phyloP scores from a whole-genome alignment of 2,329 filamentous ascomycete species.

The Fusarium goolgardi region DNA sequence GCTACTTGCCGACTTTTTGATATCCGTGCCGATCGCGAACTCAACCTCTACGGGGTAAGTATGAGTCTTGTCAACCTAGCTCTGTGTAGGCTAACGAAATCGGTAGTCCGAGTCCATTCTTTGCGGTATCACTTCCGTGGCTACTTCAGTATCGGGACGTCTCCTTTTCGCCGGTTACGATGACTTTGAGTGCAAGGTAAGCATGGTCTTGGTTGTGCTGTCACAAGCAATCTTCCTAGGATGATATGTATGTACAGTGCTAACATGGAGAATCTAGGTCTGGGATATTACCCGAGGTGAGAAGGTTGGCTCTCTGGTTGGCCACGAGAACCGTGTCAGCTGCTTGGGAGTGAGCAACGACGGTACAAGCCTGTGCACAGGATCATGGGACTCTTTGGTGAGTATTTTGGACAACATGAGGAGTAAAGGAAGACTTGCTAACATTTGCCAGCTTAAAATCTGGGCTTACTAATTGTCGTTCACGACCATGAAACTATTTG shows the following conservation, averaged over 20 bases:
- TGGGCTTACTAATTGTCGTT: conserved; percentile 76
- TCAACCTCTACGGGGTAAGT: conserved; percentile 76
- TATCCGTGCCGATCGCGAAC: conserved; percentile 89
- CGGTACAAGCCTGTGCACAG: conserved; percentile 98
- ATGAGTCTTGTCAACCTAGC: conserved; percentile 19
- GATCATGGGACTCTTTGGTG: conserved; percentile 99
- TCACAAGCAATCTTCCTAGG: background rate
- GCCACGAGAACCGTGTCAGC: conserved; percentile 98
- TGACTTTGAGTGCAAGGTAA: conserved; percentile 99
- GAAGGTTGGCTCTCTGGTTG: conserved; percentile 95
- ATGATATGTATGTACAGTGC: background rate
- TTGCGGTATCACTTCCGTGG: conserved; percentile 97
- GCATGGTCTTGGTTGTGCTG: conserved; percentile 42
- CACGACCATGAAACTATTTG: conserved; percentile 44
- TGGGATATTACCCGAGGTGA: conserved; percentile 98
- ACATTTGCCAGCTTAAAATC: conserved; percentile 77
- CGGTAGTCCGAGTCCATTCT: conserved; percentile 92
- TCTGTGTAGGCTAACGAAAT: conserved; percentile 32
- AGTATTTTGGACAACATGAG: conserved; percentile 54
- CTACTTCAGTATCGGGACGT: conserved; percentile 95
- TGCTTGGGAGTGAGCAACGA: conserved; percentile 99
- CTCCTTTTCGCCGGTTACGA: conserved; percentile 97
- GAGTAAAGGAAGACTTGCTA: conserved; percentile 10
- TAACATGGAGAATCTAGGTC: conserved; percentile 69
- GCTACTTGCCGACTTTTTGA: conserved; percentile 97